phyloP scores from a whole-genome alignment of 257 asterid species.

The Solanum pinnatisectum region DNA sequence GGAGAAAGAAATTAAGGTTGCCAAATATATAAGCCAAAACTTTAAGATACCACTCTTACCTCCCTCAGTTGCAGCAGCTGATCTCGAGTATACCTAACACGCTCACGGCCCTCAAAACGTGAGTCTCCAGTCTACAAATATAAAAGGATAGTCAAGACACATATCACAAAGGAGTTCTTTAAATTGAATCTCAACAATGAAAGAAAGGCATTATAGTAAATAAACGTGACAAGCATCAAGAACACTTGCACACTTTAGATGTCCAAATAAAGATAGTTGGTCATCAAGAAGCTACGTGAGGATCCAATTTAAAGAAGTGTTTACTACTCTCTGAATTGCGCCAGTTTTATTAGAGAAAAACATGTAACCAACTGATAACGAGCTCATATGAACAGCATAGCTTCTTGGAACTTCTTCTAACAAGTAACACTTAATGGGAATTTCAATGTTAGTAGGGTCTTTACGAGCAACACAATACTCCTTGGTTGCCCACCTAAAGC shows the following conservation, averaged over 20 bases:
- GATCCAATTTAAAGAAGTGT: not conserved
- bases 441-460: constrained; percentile 37
- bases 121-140: constrained; percentile 64
- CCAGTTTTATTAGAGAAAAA: not conserved
- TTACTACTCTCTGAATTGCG: not conserved
- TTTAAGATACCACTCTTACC: constrained; percentile 31
- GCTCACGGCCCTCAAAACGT: constrained; percentile 62
- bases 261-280: not conserved
- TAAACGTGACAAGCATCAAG: not conserved
- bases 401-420: not conserved
- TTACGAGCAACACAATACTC: constrained; percentile 42
- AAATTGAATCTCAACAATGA: not conserved
- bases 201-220: not conserved
- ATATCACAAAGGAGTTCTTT: not conserved
- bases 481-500: constrained; percentile 62
- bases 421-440: not conserved
- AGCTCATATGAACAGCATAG: not conserved
- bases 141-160: not conserved
- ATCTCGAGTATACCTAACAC: constrained; percentile 62
- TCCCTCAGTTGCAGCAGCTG: constrained; percentile 68
- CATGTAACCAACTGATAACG: not conserved
- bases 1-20: not conserved
- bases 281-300: not conserved
- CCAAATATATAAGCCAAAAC: not conserved
- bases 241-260: not conserved